A percentile compares a stretch with the other conserved stretches of the same genome.
phyloP scores from a whole-genome alignment of 2,329 filamentous ascomycete genomes.

The Fonsecaea monophora region DNA sequence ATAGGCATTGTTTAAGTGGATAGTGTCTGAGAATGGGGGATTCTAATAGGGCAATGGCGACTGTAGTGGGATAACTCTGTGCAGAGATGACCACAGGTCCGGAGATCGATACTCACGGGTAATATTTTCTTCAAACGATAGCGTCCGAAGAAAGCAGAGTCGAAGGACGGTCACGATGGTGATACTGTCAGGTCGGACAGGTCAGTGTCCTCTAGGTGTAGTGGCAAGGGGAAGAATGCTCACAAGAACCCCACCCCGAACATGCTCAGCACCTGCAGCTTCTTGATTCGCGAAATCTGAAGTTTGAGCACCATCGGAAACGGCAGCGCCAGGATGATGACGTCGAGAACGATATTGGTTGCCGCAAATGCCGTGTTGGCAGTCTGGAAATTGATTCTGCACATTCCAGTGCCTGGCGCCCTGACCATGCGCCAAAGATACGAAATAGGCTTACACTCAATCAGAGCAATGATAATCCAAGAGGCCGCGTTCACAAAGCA shows the following conservation, averaged over 20 bases:
- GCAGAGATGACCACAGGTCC: too few species aligned
- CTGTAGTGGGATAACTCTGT: too few species aligned
- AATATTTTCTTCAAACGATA: too few species aligned
- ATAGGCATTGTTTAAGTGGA: too few species aligned
- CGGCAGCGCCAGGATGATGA: constrained; percentile 61
- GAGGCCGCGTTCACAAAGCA: constrained; percentile 50
- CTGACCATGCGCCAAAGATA: constrained; percentile 61
- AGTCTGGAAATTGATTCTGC: constrained; percentile 58
- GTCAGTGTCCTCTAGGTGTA: too few species aligned
- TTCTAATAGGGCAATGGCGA: too few species aligned
- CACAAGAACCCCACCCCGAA: constrained; percentile 58
- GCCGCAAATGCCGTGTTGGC: constrained; percentile 60
- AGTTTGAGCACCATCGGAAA: constrained; percentile 55
- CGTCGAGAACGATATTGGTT: constrained; percentile 60
- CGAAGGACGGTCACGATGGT: too few species aligned
- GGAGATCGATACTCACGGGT: too few species aligned
- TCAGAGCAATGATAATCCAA: constrained; percentile 55
- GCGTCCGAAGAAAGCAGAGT: too few species aligned
- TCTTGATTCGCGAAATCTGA: constrained; percentile 57
- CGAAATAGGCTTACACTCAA: constrained; percentile 57
- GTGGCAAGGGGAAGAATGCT: constrained; percentile 38
- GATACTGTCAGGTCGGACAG: too few species aligned
- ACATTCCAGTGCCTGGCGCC: constrained; percentile 55
- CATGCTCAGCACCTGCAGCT: constrained; percentile 59
- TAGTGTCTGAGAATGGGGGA: too few species aligned